These are phyloP conservation scores for Circinella minor DNA, from an alignment of 371 early-diverging fungal species.

Conservation along the genomic window DNA sequence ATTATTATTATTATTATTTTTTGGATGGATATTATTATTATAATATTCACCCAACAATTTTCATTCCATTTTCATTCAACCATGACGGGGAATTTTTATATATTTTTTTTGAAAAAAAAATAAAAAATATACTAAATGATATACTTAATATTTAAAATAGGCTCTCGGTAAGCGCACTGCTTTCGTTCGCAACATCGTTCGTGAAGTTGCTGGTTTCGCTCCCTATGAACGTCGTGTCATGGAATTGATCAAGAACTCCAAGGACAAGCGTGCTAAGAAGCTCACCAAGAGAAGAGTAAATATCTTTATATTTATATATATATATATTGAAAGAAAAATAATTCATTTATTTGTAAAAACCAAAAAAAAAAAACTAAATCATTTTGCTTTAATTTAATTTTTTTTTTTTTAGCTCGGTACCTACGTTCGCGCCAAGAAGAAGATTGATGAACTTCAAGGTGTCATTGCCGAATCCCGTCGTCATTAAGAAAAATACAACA, in stretches of 20 bases:
- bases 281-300: conserved; percentile 95
- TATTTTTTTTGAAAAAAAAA: too few relatives aligned
- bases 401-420: conserved; percentile 97
- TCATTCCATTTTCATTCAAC: conserved; percentile 1
- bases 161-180: conserved; percentile 81
- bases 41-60: not conserved
- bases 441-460: conserved; percentile 96
- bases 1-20: too few relatives aligned
- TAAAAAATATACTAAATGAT: too few relatives aligned
- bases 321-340: not conserved
- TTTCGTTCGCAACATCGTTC: conserved; percentile 93
- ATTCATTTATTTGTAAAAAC: not conserved
- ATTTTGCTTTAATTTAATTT: not conserved
- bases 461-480: conserved; percentile 97
- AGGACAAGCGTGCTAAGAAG: conserved; percentile 99
- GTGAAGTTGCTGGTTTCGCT: conserved; percentile 98
- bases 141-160: conserved; percentile 33
- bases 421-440: conserved; percentile 96
- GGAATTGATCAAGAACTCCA: conserved; percentile 99
- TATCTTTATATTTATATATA: not conserved
- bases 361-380: not conserved
- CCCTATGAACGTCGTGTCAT: conserved; percentile 99
- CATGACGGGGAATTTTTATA: not conserved
- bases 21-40: not conserved
- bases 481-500: conserved; percentile 23